Conservation (phyloP, 2,329 filamentous ascomycete species). For the Clonostachys rhizophaga region DNA sequence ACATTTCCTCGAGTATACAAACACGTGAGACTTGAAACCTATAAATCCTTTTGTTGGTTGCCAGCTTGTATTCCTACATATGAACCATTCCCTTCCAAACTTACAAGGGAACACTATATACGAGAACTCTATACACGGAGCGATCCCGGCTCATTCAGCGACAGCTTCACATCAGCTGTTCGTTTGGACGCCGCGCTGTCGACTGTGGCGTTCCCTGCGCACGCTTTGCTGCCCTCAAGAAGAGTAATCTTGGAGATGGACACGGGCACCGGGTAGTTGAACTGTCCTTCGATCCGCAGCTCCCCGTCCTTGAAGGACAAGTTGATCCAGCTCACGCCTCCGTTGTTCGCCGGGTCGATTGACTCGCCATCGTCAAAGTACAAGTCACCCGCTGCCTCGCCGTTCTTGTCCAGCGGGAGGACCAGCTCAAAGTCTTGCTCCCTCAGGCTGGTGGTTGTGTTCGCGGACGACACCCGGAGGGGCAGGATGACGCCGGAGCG, state of each 20-base stretch:
- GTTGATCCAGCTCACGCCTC: conserved; percentile 45
- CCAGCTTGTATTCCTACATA: not conserved
- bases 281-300: conserved; percentile 46
- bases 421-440: conserved; percentile 66
- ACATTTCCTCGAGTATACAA: no score
- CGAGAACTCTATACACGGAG: not conserved
- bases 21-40: no score
- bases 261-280: conserved; percentile 41
- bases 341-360: conserved; percentile 43
- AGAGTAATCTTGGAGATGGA: conserved; percentile 44
- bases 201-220: not conserved
- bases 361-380: conserved; percentile 77
- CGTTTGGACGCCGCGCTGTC: not conserved
- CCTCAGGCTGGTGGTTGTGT: conserved; percentile 61
- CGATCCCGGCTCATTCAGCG: conserved; percentile 6
- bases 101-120: not conserved
- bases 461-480: conserved; percentile 46
- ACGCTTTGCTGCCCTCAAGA: conserved; percentile 14
- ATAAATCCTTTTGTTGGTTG: no score
- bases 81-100: not conserved
- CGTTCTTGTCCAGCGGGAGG: conserved; percentile 59
- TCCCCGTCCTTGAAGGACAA: conserved; percentile 53
- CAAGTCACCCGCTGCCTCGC: conserved; percentile 60
- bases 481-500: conserved; percentile 63
- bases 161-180: conserved; percentile 4